These are phyloP conservation scores for Suhomyces terraborum DNA, from an alignment of 1,139 yeast species.

Conservation along the genomic window DNA sequence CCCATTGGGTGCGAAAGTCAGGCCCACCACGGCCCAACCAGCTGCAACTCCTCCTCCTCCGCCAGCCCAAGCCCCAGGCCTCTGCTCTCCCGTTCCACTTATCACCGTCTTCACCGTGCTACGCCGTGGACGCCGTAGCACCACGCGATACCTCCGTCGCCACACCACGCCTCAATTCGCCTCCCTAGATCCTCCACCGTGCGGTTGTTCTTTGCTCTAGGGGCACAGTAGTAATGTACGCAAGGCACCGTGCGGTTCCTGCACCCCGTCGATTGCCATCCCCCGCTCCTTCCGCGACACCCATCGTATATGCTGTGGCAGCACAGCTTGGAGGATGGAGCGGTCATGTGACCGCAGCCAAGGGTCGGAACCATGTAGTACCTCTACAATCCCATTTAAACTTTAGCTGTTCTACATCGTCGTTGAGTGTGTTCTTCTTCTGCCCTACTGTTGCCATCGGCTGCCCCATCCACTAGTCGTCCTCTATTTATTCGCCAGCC, in stretches of 20 bases:
- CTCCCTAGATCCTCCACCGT: neutral
- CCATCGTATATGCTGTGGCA: constrained; percentile 1
- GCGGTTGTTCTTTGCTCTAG: too few species aligned
- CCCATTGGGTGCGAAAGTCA: neutral
- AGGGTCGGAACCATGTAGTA: neutral
- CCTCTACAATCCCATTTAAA: neutral
- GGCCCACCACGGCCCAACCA: too few species aligned
- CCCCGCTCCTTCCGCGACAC: neutral
- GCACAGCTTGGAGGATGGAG: neutral
- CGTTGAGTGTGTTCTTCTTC: neutral
- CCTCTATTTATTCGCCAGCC: neutral
- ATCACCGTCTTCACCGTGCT: too few species aligned
- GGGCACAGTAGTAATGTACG: too few species aligned
- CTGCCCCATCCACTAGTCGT: neutral
- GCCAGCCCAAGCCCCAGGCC: neutral
- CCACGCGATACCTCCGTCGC: too few species aligned
- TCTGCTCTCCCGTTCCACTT: too few species aligned
- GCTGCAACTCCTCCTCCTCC: neutral
- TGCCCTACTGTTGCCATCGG: neutral
- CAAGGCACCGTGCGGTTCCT: neutral
- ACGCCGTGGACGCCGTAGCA: too few species aligned
- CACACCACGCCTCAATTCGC: neutral
- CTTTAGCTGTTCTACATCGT: neutral
- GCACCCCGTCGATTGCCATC: neutral
- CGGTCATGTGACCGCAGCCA: neutral